Conservation (phyloP, 805 yeast genomes). For the Saturnispora sanitii region DNA sequence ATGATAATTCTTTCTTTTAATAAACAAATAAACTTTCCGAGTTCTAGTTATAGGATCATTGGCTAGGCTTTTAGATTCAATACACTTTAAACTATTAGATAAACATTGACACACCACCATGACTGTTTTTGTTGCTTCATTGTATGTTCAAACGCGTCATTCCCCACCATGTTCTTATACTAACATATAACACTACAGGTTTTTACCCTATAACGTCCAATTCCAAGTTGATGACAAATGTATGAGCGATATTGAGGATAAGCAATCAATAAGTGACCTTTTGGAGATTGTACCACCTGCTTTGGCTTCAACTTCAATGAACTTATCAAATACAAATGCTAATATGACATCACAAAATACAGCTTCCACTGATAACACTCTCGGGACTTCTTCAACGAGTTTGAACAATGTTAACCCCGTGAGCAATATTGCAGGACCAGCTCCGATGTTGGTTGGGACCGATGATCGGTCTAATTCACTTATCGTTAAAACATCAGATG, state of each 20-base stretch:
- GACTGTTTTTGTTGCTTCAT: conserved; percentile 63
- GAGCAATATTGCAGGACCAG: too few relatives aligned
- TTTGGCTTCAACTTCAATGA: not conserved
- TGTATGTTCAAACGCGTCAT: conserved; percentile 35
- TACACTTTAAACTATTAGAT: too few relatives aligned
- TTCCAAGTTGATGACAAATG: conserved; percentile 33
- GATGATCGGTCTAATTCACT: not conserved
- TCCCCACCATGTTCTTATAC: not conserved
- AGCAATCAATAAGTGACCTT: conserved; percentile 17
- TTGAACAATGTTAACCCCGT: too few relatives aligned
- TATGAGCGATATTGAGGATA: conserved; percentile 10
- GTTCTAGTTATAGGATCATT: not conserved
- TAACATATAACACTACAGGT: conserved; percentile 30
- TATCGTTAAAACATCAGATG: not conserved
- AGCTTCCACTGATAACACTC: not conserved
- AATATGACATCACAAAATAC: not conserved
- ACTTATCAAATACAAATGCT: not conserved
- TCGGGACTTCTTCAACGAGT: not conserved
- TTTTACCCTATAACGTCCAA: conserved; percentile 70
- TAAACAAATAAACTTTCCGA: not conserved
- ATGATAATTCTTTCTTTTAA: not conserved
- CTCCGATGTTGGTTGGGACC: not conserved
- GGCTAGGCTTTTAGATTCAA: not conserved
- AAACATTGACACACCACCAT: conserved; percentile 23
- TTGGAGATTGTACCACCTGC: conserved; percentile 19